A percentile compares a stretch with the other conserved stretches of the same genome.
Evolutionary conservation across 441 rosid species (phyloP).

Genomic region (Rhodomyrtus psidioides): DNA sequence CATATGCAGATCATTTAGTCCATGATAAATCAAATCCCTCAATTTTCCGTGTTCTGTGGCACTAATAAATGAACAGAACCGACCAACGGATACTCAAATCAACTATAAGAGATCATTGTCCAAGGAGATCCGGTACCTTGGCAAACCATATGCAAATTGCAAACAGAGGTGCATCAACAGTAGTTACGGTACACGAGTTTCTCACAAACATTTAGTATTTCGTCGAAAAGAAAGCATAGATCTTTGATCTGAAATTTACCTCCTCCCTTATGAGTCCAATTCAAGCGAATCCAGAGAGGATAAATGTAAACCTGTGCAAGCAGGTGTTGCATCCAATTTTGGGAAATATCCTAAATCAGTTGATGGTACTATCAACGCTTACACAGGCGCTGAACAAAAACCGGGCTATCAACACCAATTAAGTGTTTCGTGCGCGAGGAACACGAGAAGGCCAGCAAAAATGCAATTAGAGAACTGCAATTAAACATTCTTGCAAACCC

Average conservation of each 20-base stretch:
- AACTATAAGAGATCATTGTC: neutral
- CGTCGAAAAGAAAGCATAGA: neutral
- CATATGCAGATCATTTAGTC: neutral
- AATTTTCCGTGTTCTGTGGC: neutral
- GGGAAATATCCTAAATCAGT: neutral
- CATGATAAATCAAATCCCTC: neutral
- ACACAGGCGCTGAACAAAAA: neutral
- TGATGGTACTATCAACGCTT: neutral
- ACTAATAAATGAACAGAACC: neutral
- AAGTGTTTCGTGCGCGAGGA: neutral
- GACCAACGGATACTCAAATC: neutral
- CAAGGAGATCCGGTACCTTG: neutral
- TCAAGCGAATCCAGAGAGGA: neutral
- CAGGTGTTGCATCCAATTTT: neutral
- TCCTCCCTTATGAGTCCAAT: neutral
- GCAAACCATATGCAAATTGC: neutral
- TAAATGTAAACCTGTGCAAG: neutral
- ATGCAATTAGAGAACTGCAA: neutral
- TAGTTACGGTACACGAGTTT: neutral
- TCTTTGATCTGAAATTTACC: neutral
- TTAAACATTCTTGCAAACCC: neutral
- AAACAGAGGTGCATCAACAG: neutral
- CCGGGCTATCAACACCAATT: neutral
- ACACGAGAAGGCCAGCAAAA: neutral
- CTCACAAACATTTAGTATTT: neutral